A percentile compares a stretch with the other conserved stretches of the same genome.
These are phyloP conservation scores for Oenanthe sinensis DNA, from an alignment of 129 eudicot genomes.

Conservation along the genomic window DNA sequence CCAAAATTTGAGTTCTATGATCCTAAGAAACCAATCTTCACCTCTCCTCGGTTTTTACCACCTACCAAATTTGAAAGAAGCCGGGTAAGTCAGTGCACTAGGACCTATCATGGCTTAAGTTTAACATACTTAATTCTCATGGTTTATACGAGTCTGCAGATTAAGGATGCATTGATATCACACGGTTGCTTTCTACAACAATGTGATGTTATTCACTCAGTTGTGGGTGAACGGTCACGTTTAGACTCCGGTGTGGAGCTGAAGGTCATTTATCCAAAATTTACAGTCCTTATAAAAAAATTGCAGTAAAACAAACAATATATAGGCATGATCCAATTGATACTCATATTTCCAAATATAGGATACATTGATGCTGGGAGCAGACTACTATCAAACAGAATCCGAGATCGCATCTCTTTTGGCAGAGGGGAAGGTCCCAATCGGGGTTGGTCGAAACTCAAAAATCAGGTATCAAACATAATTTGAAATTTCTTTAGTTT, in stretches of 20 bases:
- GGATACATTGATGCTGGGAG: conserved; percentile 95
- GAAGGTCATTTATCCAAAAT: conserved; percentile 37
- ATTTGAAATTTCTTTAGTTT: not conserved
- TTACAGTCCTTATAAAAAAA: not conserved
- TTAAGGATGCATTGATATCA: conserved; percentile 85
- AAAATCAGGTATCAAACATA: conserved; percentile 55
- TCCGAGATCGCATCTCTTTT: conserved; percentile 81
- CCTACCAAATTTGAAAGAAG: conserved; percentile 87
- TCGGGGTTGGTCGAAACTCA: conserved; percentile 80
- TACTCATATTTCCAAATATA: conserved; percentile 3
- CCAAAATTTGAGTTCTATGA: conserved; percentile 90
- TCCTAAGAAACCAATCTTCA: conserved; percentile 88
- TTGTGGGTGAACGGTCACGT: conserved; percentile 96
- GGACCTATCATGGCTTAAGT: not conserved
- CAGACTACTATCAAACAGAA: conserved; percentile 87
- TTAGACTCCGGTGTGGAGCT: conserved; percentile 87
- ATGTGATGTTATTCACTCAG: conserved; percentile 76
- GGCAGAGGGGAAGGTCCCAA: conserved; percentile 90
- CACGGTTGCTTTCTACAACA: conserved; percentile 95
- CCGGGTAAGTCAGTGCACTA: conserved; percentile 37
- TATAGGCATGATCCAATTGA: not conserved
- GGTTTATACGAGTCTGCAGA: conserved; percentile 27
- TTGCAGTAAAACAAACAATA: not conserved
- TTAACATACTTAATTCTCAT: not conserved
- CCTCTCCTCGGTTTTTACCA: conserved; percentile 91